Conservation (phyloP, 306 rosid genomes). For the Lablab purpureus region DNA sequence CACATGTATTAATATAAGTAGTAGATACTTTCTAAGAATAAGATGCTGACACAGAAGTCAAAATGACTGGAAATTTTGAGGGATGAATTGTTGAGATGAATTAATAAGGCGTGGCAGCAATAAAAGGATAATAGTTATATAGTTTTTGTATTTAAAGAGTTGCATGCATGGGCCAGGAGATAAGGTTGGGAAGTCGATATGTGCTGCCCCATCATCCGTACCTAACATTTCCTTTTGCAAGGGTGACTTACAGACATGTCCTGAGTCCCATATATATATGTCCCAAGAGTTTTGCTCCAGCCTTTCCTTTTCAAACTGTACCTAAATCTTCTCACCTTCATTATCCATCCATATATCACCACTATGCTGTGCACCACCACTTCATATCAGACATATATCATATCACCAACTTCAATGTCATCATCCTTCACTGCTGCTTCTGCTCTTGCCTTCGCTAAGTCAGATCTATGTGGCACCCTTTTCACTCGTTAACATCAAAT, state of each 20-base stretch:
- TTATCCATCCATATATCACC: conserved; percentile 19
- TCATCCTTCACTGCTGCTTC: background rate
- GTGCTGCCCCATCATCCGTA: conserved; percentile 4
- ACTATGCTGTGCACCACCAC: conserved; percentile 28
- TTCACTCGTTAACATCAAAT: conserved; percentile 1
- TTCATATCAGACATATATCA: background rate
- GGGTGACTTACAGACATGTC: conserved; percentile 24
- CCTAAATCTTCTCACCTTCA: conserved; percentile 30
- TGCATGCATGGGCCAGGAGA: background rate
- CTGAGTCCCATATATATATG: conserved; percentile 15
- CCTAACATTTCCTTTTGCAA: conserved; percentile 40
- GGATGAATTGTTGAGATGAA: background rate
- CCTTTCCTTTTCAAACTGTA: conserved; percentile 40
- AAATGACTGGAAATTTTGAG: background rate
- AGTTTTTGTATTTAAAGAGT: background rate
- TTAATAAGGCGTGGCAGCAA: background rate
- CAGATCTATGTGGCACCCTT: background rate
- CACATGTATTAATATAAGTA: no score
- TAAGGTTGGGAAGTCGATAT: conserved; percentile 7
- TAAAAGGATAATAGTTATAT: background rate
- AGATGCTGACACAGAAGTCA: background rate
- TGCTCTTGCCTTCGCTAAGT: background rate
- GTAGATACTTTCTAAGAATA: no score
- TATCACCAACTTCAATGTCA: conserved; percentile 31
- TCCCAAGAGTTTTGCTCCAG: background rate